Conservation (phyloP, 2,329 filamentous ascomycete genomes). For the Incumbomyces delicatus region DNA sequence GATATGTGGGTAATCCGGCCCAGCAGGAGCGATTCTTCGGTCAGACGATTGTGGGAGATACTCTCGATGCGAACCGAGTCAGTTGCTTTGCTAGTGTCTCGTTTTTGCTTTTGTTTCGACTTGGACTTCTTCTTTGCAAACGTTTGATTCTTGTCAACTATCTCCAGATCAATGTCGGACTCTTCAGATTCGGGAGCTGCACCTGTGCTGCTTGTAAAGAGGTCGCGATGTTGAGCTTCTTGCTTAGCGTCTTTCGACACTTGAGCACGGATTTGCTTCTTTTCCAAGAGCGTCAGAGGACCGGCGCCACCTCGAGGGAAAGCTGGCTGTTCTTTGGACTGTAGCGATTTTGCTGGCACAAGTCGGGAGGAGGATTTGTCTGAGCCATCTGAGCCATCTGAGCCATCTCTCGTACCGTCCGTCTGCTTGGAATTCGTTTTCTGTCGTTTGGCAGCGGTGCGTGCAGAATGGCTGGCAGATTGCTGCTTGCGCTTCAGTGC, state of each 20-base stretch:
- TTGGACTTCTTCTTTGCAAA: conserved; percentile 28
- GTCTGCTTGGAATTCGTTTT: conserved; percentile 6
- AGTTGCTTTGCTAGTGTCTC: conserved; percentile 45
- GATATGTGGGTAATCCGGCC: conserved; percentile 79
- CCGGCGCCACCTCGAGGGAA: conserved; percentile 91
- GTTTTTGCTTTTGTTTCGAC: conserved; percentile 28
- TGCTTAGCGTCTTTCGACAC: conserved; percentile 86
- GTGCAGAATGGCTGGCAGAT: conserved; percentile 3
- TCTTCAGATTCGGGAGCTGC: conserved; percentile 37
- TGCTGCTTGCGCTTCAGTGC: conserved; percentile 16
- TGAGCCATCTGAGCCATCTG: neutral
- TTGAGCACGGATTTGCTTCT: conserved; percentile 91
- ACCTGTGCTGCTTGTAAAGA: conserved; percentile 9
- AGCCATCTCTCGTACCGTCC: neutral
- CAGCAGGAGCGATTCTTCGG: conserved; percentile 76
- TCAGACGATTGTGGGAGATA: conserved; percentile 81
- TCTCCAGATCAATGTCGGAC: conserved; percentile 42
- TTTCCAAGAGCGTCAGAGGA: conserved; percentile 81
- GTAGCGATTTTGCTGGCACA: conserved; percentile 13
- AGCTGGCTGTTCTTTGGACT: conserved; percentile 63
- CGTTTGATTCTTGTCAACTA: conserved; percentile 27
- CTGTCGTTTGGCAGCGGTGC: conserved; percentile 5
- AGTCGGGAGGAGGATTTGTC: neutral
- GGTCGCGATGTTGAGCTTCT: conserved; percentile 51
- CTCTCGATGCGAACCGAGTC: conserved; percentile 60